Evolutionary conservation across 352 stramenopile genomes (phyloP).

Genomic region (Globisporangium barbulae): DNA sequence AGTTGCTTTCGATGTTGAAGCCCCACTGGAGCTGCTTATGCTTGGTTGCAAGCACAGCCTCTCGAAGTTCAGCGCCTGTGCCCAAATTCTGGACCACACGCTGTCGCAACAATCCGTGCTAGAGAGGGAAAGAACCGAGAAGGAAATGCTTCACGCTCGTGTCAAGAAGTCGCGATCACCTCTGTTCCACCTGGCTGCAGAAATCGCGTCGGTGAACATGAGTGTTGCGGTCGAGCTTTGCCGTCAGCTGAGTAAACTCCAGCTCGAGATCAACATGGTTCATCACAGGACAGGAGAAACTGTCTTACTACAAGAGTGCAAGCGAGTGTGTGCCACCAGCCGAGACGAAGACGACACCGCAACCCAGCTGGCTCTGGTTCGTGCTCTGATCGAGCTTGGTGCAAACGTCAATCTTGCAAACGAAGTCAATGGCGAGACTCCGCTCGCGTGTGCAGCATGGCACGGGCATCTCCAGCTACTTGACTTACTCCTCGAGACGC

Average conservation of each 20-base stretch:
- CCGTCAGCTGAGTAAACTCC: slow-evolving; percentile 29
- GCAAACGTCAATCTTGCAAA: slow-evolving; percentile 55
- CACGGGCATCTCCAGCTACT: slow-evolving; percentile 41
- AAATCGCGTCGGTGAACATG: slow-evolving; percentile 41
- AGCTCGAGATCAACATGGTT: slow-evolving; percentile 49
- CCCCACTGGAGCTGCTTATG: slow-evolving; percentile 26
- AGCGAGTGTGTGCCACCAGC: slow-evolving; percentile 31
- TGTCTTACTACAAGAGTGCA: slow-evolving; percentile 54
- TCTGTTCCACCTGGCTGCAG: slow-evolving; percentile 48
- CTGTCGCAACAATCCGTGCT: not conserved
- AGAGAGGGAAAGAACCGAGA: not conserved
- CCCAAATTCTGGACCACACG: slow-evolving; percentile 17
- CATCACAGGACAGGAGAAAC: slow-evolving; percentile 39
- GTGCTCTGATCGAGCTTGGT: slow-evolving; percentile 45
- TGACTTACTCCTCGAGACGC: slow-evolving; percentile 50
- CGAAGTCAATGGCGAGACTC: slow-evolving; percentile 44
- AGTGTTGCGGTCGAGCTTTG: slow-evolving; percentile 54
- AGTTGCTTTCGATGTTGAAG: slow-evolving; percentile 23
- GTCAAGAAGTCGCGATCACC: slow-evolving; percentile 25
- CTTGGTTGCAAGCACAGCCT: slow-evolving; percentile 14
- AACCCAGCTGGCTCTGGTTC: slow-evolving; percentile 35
- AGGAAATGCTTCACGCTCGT: not conserved
- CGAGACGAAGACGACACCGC: slow-evolving; percentile 2
- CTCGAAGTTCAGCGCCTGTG: slow-evolving; percentile 8
- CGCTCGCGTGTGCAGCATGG: slow-evolving; percentile 49